Conservation (phyloP, 495 filamentous ascomycete species). For the Elasticomyces elasticus region DNA sequence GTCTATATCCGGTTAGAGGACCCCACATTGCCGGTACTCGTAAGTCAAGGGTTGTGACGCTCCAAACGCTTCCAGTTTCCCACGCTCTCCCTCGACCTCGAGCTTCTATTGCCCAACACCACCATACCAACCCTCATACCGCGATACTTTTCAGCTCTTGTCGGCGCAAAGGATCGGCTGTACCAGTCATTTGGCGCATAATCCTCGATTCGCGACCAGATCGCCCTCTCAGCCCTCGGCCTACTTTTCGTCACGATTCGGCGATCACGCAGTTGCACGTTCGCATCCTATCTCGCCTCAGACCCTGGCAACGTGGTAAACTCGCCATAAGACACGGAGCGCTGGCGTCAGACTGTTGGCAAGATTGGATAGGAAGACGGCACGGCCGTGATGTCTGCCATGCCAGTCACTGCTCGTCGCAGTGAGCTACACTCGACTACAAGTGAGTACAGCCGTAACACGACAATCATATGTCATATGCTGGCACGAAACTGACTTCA, state of each 20-base stretch:
- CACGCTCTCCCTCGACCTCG: neutral
- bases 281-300: neutral
- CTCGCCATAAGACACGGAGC: neutral
- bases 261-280: neutral
- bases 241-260: neutral
- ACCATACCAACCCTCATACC: neutral
- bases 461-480: neutral
- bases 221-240: neutral
- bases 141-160: neutral
- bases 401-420: slow-evolving; percentile 13
- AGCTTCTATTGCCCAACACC: neutral
- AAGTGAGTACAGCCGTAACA: slow-evolving; percentile 3
- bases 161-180: neutral
- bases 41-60: neutral
- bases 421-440: slow-evolving; percentile 5
- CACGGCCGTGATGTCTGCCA: slow-evolving; percentile 6
- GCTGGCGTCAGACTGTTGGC: neutral
- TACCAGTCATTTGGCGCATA: neutral
- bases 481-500: neutral
- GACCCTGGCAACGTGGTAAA: neutral
- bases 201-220: neutral
- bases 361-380: neutral
- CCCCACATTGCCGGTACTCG: too few species aligned
- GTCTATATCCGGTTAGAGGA: too few species aligned
- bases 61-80: neutral